Evolutionary conservation across 352 stramenopile genomes (phyloP).

Genomic region (Globisporangium canariense): DNA sequence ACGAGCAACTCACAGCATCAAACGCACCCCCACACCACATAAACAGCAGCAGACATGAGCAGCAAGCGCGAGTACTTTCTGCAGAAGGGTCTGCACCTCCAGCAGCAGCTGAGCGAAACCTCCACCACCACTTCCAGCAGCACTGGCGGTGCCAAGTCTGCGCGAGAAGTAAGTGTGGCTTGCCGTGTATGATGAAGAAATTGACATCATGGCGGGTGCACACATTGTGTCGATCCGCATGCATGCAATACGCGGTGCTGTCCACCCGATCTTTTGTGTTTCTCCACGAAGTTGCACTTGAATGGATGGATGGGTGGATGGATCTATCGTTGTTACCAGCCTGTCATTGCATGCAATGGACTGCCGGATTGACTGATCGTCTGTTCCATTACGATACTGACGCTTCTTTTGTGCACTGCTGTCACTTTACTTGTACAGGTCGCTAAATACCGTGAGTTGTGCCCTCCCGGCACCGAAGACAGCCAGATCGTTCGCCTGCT

Average conservation of each 20-base stretch:
- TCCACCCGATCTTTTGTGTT: background rate
- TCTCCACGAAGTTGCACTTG: slow-evolving; percentile 1
- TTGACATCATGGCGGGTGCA: too few species aligned
- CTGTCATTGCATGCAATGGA: background rate
- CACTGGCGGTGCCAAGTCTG: slow-evolving; percentile 30
- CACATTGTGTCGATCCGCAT: background rate
- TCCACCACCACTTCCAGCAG: slow-evolving; percentile 23
- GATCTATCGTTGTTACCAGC: background rate
- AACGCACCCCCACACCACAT: slow-evolving; percentile 19
- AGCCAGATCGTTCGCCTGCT: slow-evolving; percentile 67
- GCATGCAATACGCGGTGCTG: background rate
- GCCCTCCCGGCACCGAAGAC: slow-evolving; percentile 77
- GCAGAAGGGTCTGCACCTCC: slow-evolving; percentile 77
- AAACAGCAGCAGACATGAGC: slow-evolving; percentile 62
- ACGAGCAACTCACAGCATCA: slow-evolving; percentile 13
- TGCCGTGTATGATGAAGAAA: background rate
- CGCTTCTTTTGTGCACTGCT: background rate
- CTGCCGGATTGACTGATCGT: background rate
- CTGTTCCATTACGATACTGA: too few species aligned
- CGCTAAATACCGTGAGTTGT: slow-evolving; percentile 75
- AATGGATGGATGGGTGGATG: background rate
- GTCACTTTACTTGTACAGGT: slow-evolving; percentile 29
- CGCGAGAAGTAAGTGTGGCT: slow-evolving; percentile 49
- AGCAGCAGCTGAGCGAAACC: slow-evolving; percentile 70
- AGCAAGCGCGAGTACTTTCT: slow-evolving; percentile 82